Percentiles rank a stretch among this genome's conserved stretches.
Conservation (phyloP, 2,329 filamentous ascomycete species). For the Xylariaceae sp. region DNA sequence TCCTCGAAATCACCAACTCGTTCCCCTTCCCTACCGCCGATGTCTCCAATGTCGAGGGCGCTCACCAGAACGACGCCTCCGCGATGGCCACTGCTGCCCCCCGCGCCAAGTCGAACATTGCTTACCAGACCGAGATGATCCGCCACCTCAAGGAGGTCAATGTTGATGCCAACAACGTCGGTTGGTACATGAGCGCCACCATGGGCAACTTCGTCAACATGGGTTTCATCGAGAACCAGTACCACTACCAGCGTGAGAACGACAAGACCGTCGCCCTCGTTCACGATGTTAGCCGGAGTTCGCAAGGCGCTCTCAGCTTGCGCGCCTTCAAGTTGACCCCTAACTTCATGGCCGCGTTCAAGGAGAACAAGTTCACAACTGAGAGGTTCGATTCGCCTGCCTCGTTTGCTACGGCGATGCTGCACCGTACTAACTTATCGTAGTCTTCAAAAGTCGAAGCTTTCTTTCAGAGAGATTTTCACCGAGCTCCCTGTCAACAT, state of each 20-base stretch:
- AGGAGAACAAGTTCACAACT: conserved; percentile 96
- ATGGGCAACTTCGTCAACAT: conserved; percentile 98
- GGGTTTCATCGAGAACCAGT: conserved; percentile 96
- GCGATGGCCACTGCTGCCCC: conserved; percentile 81
- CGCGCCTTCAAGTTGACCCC: conserved; percentile 87
- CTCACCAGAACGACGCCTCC: conserved; percentile 69
- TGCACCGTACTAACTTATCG: conserved; percentile 25
- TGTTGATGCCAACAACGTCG: conserved; percentile 94
- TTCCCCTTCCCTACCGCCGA: conserved; percentile 91
- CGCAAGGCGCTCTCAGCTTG: conserved; percentile 83
- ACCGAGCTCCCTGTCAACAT: conserved; percentile 82
- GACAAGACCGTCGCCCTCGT: conserved; percentile 83
- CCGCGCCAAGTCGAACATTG: conserved; percentile 80
- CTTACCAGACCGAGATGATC: conserved; percentile 96
- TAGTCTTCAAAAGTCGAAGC: conserved; percentile 88
- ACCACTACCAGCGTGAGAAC: conserved; percentile 94
- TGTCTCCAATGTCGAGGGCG: conserved; percentile 56
- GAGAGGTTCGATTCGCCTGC: conserved; percentile 66
- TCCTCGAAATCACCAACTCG: conserved; percentile 86
- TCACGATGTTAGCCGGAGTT: conserved; percentile 91
- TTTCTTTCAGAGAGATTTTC: conserved; percentile 90
- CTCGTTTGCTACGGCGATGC: background rate
- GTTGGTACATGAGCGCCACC: conserved; percentile 97
- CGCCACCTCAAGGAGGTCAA: conserved; percentile 95
- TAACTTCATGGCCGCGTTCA: conserved; percentile 83